phyloP scores from a whole-genome alignment of 352 stramenopile genomes.

The Phytopythium vexans region DNA sequence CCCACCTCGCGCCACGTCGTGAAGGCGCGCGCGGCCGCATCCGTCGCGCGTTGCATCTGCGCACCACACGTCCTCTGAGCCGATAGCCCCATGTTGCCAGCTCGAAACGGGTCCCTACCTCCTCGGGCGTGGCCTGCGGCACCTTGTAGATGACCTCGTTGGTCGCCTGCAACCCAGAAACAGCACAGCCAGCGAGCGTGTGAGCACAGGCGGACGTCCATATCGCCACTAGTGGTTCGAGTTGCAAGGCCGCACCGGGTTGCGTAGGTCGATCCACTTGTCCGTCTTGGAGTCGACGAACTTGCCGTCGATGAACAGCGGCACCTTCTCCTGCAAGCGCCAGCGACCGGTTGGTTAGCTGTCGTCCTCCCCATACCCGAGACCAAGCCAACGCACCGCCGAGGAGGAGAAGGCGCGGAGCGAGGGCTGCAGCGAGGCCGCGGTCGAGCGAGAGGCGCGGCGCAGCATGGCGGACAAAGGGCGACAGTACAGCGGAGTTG shows the following conservation, averaged over 20 bases:
- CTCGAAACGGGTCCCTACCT: constrained; percentile 31
- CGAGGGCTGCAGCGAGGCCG: constrained; percentile 12
- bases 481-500: neutral
- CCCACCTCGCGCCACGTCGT: constrained; percentile 92
- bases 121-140: constrained; percentile 80
- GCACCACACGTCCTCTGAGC: neutral
- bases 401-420: constrained; percentile 43
- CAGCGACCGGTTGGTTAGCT: constrained; percentile 1
- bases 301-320: constrained; percentile 91
- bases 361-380: no score
- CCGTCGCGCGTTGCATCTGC: constrained; percentile 85
- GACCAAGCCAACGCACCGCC: constrained; percentile 15
- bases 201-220: no score
- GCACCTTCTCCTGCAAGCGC: constrained; percentile 50
- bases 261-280: constrained; percentile 91
- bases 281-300: constrained; percentile 90
- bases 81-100: constrained; percentile 3
- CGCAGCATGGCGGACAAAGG: constrained; percentile 16
- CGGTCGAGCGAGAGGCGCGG: constrained; percentile 17
- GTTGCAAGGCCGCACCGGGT: constrained; percentile 48
- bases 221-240: neutral
- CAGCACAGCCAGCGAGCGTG: neutral
- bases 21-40: constrained; percentile 81
- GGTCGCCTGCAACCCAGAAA: constrained; percentile 46
- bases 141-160: constrained; percentile 87